A percentile compares a stretch with the other conserved stretches of the same genome.
Conservation (phyloP, 2,329 filamentous ascomycete species). For the Fusarium redolens region DNA sequence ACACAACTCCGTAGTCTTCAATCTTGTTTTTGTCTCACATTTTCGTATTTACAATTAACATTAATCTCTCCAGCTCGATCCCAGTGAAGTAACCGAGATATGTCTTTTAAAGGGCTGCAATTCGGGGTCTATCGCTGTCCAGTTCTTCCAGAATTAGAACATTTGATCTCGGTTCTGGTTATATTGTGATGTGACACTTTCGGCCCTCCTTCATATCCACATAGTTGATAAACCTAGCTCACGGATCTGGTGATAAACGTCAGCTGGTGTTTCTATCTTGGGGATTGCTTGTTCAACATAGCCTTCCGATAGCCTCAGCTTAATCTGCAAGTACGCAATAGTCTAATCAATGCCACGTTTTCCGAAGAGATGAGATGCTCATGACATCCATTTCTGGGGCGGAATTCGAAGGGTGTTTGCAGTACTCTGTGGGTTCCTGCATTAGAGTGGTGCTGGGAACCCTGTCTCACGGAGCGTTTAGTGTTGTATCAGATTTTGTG, state of each 20-base stretch:
- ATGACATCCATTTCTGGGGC: slow-evolving; percentile 15
- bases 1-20: neutral
- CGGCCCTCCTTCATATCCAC: slow-evolving; percentile 22
- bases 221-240: slow-evolving; percentile 16
- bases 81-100: slow-evolving; percentile 28
- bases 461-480: slow-evolving; percentile 15
- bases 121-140: neutral
- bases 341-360: slow-evolving; percentile 34
- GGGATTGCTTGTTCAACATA: slow-evolving; percentile 21
- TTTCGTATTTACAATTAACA: neutral
- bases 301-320: slow-evolving; percentile 11
- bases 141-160: slow-evolving; percentile 30
- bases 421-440: slow-evolving; percentile 42
- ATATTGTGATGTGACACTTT: slow-evolving; percentile 25
- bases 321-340: slow-evolving; percentile 4
- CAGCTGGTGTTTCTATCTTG: slow-evolving; percentile 17
- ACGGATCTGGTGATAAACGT: slow-evolving; percentile 14
- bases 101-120: slow-evolving; percentile 3
- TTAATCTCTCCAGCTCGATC: slow-evolving; percentile 9
- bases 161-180: slow-evolving; percentile 32
- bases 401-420: neutral
- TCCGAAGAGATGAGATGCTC: slow-evolving; percentile 3
- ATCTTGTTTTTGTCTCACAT: neutral
- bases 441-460: slow-evolving; percentile 32
- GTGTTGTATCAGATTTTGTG: slow-evolving; percentile 35